Evolutionary conservation across 495 filamentous ascomycete genomes (phyloP).

Genomic region (Margaritispora aquatica): DNA sequence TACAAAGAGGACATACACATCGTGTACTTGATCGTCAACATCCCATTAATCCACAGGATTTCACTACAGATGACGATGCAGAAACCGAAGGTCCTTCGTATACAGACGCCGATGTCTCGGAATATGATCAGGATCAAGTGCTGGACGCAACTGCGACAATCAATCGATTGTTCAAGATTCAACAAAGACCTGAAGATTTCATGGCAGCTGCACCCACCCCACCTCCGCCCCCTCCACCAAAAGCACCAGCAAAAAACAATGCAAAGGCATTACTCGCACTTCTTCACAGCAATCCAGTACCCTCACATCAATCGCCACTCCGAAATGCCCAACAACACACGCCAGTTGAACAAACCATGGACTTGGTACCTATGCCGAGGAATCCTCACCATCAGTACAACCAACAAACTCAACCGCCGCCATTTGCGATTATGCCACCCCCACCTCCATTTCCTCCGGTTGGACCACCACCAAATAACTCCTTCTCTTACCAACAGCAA

Average conservation of each 20-base stretch:
- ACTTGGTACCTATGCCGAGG: conserved; percentile 30
- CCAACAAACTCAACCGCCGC: conserved; percentile 19
- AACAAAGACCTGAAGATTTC: conserved; percentile 39
- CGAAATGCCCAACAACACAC: conserved; percentile 22
- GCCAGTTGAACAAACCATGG: conserved; percentile 19
- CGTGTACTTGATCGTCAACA: conserved; percentile 23
- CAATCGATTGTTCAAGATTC: conserved; percentile 58
- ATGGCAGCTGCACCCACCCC: conserved; percentile 26
- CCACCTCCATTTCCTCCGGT: conserved; percentile 23
- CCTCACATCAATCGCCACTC: conserved; percentile 13
- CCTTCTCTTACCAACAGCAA: conserved; percentile 15
- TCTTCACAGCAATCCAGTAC: conserved; percentile 34
- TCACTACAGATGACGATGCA: conserved; percentile 25
- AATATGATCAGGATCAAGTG: conserved; percentile 32
- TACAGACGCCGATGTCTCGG: conserved; percentile 41
- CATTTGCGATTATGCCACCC: conserved; percentile 23
- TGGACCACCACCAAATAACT: conserved; percentile 6
- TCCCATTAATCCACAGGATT: conserved; percentile 17
- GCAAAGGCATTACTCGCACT: conserved; percentile 53
- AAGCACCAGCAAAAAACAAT: conserved; percentile 16
- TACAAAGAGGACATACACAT: conserved; percentile 22
- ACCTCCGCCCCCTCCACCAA: neutral
- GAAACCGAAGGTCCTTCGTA: conserved; percentile 27
- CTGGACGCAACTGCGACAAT: conserved; percentile 58
- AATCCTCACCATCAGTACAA: conserved; percentile 22